These are phyloP conservation scores for Geotrichum candidum DNA, from an alignment of 1,139 yeast species.

Conservation along the genomic window DNA sequence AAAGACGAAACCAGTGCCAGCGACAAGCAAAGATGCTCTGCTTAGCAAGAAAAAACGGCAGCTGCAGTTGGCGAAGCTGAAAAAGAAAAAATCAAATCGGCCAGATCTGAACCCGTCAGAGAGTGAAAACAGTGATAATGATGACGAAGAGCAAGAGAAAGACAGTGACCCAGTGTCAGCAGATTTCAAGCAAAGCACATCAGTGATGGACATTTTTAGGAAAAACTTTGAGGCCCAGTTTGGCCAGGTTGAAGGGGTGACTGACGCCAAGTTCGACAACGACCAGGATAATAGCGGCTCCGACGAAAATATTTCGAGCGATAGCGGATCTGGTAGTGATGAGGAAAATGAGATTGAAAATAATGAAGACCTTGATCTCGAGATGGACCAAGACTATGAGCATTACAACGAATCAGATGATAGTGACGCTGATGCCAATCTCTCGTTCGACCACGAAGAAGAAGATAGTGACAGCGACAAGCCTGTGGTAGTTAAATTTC, in stretches of 20 bases:
- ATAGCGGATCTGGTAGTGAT: slow-evolving; percentile 11
- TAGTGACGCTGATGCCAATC: slow-evolving; percentile 10
- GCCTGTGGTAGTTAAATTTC: slow-evolving; percentile 46
- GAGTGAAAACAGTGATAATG: not conserved
- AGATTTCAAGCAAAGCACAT: slow-evolving; percentile 3
- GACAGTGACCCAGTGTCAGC: not conserved
- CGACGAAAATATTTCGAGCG: not conserved
- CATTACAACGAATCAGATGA: slow-evolving; percentile 16
- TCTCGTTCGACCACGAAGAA: not conserved
- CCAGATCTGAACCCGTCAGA: slow-evolving; percentile 3
- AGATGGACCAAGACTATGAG: slow-evolving; percentile 13
- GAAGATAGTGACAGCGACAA: slow-evolving; percentile 19
- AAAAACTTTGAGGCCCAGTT: slow-evolving; percentile 20
- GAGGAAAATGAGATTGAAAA: slow-evolving; percentile 22
- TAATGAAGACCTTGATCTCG: slow-evolving; percentile 21
- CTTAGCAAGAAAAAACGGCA: not conserved
- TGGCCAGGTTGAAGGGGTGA: slow-evolving; percentile 19
- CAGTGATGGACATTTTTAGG: slow-evolving; percentile 13
- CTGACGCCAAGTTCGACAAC: not conserved
- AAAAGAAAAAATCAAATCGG: slow-evolving; percentile 2
- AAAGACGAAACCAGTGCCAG: not conserved
- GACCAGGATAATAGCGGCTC: slow-evolving; percentile 5
- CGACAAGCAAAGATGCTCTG: not conserved
- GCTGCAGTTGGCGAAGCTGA: not conserved
- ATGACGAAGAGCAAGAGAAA: slow-evolving; percentile 2